phyloP scores from a whole-genome alignment of 192 early-diverging fungal genomes.

The Podochytrium sp. region DNA sequence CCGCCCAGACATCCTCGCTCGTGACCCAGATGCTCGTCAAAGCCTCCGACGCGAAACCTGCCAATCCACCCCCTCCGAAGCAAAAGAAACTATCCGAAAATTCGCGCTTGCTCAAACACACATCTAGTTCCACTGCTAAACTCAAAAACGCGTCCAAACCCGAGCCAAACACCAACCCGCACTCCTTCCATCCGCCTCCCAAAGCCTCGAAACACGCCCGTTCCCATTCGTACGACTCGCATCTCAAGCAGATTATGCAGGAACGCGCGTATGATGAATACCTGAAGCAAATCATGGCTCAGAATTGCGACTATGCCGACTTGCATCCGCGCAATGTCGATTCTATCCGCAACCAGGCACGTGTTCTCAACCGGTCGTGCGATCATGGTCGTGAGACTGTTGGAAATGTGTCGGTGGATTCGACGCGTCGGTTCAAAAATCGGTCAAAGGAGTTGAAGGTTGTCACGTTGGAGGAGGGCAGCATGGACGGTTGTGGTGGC shows the following conservation, averaged over 20 bases:
- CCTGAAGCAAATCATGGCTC: not conserved
- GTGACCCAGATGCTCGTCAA: slow-evolving; percentile 1
- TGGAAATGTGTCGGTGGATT: not conserved
- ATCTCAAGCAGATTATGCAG: not conserved
- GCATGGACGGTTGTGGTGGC: too few relatives aligned
- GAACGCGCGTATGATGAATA: slow-evolving; percentile 1
- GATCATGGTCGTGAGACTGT: not conserved
- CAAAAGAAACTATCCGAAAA: not conserved
- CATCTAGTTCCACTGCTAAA: not conserved
- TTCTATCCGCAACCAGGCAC: not conserved
- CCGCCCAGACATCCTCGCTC: not conserved
- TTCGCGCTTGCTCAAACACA: not conserved
- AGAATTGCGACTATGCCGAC: not conserved
- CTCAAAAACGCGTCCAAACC: not conserved
- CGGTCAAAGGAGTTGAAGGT: not conserved
- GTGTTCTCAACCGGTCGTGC: not conserved
- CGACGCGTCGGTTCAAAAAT: slow-evolving; percentile 3
- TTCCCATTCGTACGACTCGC: not conserved
- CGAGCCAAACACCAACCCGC: not conserved
- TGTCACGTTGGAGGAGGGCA: not conserved
- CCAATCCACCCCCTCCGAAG: not conserved
- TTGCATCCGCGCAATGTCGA: not conserved
- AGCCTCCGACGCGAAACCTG: not conserved
- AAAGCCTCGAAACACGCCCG: not conserved
- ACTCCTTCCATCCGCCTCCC: not conserved